These are phyloP conservation scores for Debaryomyces prosopidis DNA, from an alignment of 805 yeast species.

Conservation along the genomic window DNA sequence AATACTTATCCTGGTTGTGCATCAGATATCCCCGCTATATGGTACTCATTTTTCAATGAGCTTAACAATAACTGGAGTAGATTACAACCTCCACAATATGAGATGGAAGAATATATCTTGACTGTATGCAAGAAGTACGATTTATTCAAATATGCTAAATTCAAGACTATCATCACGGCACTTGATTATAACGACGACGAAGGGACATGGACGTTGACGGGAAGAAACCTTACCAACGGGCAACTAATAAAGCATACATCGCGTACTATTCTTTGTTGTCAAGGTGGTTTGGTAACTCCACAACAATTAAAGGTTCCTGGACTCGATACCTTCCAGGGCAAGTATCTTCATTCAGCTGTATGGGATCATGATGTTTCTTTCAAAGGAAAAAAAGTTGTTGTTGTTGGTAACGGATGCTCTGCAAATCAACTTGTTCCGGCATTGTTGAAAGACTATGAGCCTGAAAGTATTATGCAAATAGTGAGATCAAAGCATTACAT, in stretches of 20 bases:
- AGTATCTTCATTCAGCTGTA: constrained; percentile 41
- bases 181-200: constrained; percentile 22
- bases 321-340: constrained; percentile 34
- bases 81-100: constrained; percentile 42
- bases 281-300: constrained; percentile 42
- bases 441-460: constrained; percentile 26
- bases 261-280: constrained; percentile 24
- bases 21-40: constrained; percentile 44
- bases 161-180: constrained; percentile 20
- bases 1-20: constrained; percentile 48
- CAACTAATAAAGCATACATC: constrained; percentile 30
- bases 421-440: constrained; percentile 43
- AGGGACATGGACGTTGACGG: constrained; percentile 30
- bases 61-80: constrained; percentile 37
- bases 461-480: constrained; percentile 30
- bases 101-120: constrained; percentile 41
- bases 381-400: constrained; percentile 35
- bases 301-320: constrained; percentile 30
- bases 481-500: constrained; percentile 38
- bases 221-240: constrained; percentile 27
- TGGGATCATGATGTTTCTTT: constrained; percentile 35
- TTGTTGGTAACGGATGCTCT: constrained; percentile 45
- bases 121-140: constrained; percentile 29
- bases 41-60: constrained; percentile 37
- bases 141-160: constrained; percentile 20